Evolutionary conservation across 108 stramenopile genomes (phyloP).

Genomic region (Nannochloropsis granulata): DNA sequence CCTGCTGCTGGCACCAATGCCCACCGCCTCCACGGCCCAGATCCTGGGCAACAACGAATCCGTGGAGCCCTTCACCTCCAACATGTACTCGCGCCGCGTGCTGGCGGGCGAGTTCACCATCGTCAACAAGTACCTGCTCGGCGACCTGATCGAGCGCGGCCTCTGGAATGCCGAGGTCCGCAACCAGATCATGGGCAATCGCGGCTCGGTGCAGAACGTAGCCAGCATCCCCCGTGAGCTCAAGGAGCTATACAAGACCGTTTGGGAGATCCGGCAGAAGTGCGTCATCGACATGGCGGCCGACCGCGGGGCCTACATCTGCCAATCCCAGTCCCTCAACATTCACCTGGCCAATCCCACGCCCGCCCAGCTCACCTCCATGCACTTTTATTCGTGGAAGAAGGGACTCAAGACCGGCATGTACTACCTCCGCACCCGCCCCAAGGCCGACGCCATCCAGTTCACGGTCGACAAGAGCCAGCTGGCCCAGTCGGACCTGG

Average conservation of each 20-base stretch:
- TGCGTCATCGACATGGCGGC: constrained; percentile 87
- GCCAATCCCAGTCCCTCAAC: constrained; percentile 91
- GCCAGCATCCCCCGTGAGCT: constrained; percentile 40
- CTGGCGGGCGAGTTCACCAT: constrained; percentile 92
- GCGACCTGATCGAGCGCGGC: constrained; percentile 76
- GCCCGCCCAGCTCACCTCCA: constrained; percentile 72
- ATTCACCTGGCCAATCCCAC: constrained; percentile 86
- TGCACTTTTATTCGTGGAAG: constrained; percentile 98
- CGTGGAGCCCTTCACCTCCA: constrained; percentile 90
- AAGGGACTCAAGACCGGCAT: constrained; percentile 70
- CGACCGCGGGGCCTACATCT: constrained; percentile 83
- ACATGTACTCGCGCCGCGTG: constrained; percentile 83
- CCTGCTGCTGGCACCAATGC: constrained; percentile 96
- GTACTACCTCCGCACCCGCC: constrained; percentile 95
- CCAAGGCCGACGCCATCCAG: constrained; percentile 87
- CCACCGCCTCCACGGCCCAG: constrained; percentile 91
- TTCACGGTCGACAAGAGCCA: constrained; percentile 38
- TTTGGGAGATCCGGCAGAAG: constrained; percentile 91
- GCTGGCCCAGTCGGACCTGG: not conserved
- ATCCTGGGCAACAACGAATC: constrained; percentile 94
- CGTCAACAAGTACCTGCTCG: constrained; percentile 81
- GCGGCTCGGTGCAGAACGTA: constrained; percentile 47
- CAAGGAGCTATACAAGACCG: constrained; percentile 89
- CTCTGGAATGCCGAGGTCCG: constrained; percentile 76
- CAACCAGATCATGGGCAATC: constrained; percentile 80